Evolutionary conservation across 1,139 yeast species (phyloP), one percentile per base, ranked within the genome.

Genomic region (Magnusiomyces tetraspermus): DNA sequence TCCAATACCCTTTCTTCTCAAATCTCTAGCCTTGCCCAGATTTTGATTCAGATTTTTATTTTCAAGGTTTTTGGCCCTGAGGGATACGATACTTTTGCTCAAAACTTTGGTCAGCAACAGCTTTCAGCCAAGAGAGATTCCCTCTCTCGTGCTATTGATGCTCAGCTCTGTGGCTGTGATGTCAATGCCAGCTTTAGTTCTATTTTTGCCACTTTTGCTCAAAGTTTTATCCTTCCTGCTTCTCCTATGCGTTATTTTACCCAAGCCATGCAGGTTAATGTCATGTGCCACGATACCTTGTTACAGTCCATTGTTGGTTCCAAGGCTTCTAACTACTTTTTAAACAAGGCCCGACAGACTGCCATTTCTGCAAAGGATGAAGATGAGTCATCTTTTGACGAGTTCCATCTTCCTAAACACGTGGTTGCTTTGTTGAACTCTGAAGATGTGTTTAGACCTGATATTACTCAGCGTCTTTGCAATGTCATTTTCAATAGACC

Each of bases 141-240:
- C 21, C 46, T 62, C 10, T 49, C 60, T 11, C 59, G 67, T 17
- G 71, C 72, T 4, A 62, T 66, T 46, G 72, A 69, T 53, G 64
- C 71, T n/a, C 73, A 70, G 58, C 65, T 70, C 6, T 61, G 68
- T 49, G 73, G 73, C 24, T 73, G 73, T 15, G 71, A 68, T 50
- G 51, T 54, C n/a, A 57, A 58, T 15, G 55, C 48, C 21, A 58
- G 60, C 38, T 53, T 57, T 22, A 50, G 53, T n/a, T 57, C 69
- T 23, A 57, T 70, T 26, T 48, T 65, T 22, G 57, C 59, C 46
- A 61, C 68, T 30, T 60, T 69, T 48, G 56, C 64, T 46, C 61
- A 63, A 45, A 61, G 68, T 26, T 60, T 64, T 46, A 51, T 63
- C 42, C 55, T 65, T 5, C 60, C 62, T 31, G 61, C 66, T 2